Evolutionary conservation across 2,329 filamentous ascomycete species (phyloP).

Genomic region (Phaeophleospora eucalypticola): DNA sequence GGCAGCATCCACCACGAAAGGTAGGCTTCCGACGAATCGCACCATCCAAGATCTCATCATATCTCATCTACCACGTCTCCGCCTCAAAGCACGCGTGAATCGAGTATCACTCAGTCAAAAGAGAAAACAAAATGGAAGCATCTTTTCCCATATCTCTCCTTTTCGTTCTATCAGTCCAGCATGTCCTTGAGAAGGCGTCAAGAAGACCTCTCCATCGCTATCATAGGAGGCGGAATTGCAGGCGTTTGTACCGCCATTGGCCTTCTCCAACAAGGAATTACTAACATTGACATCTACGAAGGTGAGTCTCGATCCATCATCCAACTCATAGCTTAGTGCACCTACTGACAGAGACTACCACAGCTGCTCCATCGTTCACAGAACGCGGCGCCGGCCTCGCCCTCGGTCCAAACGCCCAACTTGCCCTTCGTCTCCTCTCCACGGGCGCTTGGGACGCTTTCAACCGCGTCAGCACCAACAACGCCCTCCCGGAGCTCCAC

Average conservation of each 20-base stretch:
- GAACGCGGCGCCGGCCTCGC: slow-evolving; percentile 57
- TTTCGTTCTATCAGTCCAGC: too few relatives aligned
- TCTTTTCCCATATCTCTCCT: too few relatives aligned
- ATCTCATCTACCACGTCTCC: too few relatives aligned
- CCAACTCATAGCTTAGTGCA: too few relatives aligned
- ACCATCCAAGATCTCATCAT: too few relatives aligned
- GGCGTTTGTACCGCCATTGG: slow-evolving; percentile 53
- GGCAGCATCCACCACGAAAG: too few relatives aligned
- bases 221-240: slow-evolving; percentile 57
- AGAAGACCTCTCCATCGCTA: slow-evolving; percentile 46
- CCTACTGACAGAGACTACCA: not conserved
- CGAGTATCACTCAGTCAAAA: too few relatives aligned
- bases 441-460: slow-evolving; percentile 43
- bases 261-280: slow-evolving; percentile 43
- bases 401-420: slow-evolving; percentile 51
- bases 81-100: too few relatives aligned
- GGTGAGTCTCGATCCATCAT: too few relatives aligned
- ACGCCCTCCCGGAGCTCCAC: slow-evolving; percentile 32
- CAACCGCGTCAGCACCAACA: slow-evolving; percentile 37
- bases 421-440: slow-evolving; percentile 51
- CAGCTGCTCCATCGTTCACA: slow-evolving; percentile 47
- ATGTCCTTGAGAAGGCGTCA: too few relatives aligned
- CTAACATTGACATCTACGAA: slow-evolving; percentile 46
- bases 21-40: too few relatives aligned
- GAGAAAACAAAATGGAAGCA: too few relatives aligned